Evolutionary conservation across 129 eudicot genomes (phyloP).

Genomic region (Smallanthus sonchifolius): DNA sequence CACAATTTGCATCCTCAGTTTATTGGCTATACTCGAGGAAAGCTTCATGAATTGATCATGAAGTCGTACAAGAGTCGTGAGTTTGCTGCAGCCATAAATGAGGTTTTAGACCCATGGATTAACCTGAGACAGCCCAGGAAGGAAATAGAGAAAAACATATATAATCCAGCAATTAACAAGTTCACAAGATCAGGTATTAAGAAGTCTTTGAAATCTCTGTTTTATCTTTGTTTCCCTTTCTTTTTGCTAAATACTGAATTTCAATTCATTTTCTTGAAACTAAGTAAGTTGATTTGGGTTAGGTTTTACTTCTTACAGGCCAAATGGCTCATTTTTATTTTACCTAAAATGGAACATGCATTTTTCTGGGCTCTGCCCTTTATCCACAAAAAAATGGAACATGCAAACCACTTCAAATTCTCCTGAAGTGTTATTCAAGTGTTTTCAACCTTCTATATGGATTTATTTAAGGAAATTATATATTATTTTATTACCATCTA

Average conservation of each 20-base stretch:
- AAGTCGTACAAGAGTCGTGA: constrained; percentile 92
- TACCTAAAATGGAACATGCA: not conserved
- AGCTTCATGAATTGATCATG: constrained; percentile 95
- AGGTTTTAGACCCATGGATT: constrained; percentile 94
- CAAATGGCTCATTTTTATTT: not conserved
- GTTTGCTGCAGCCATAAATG: constrained; percentile 94
- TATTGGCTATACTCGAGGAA: constrained; percentile 89
- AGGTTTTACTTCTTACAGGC: not conserved
- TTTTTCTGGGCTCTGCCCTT: too few species aligned
- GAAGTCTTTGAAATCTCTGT: not conserved
- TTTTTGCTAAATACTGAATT: not conserved
- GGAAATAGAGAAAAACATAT: constrained; percentile 69
- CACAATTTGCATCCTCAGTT: constrained; percentile 86
- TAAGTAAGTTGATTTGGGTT: not conserved
- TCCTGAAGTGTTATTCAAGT: not conserved
- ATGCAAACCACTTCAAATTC: not conserved
- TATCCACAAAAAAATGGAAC: not conserved
- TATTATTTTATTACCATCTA: not conserved
- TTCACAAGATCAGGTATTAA: constrained; percentile 48
- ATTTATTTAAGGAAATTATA: not conserved
- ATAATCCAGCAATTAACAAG: constrained; percentile 28
- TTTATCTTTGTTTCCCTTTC: not conserved
- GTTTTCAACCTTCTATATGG: not conserved
- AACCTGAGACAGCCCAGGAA: constrained; percentile 75
- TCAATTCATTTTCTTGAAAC: not conserved